Evolutionary conservation across 208 protist genomes (phyloP).

Genomic region (Leishmania major): DNA sequence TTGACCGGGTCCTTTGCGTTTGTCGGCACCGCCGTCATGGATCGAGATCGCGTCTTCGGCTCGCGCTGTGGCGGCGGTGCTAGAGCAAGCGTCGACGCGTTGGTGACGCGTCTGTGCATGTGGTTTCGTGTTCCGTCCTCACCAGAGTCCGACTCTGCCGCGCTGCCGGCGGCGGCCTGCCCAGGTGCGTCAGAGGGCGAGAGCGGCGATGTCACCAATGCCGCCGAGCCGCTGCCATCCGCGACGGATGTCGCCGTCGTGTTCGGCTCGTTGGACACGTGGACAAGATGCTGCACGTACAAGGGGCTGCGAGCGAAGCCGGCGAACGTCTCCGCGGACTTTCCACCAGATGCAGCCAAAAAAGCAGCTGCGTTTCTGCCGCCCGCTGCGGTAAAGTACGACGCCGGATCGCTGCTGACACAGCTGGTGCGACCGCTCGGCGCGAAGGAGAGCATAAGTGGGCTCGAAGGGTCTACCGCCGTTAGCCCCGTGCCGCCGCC

Average conservation of each 20-base stretch:
- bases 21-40: slow-evolving; percentile 3
- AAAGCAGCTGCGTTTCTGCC: not conserved
- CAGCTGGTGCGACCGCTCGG: not conserved
- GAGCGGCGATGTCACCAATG: not conserved
- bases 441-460: not conserved
- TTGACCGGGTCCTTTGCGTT: slow-evolving; percentile 10
- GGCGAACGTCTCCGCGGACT: not conserved
- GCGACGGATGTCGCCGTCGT: not conserved
- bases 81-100: not conserved
- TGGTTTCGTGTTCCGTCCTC: not conserved
- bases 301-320: not conserved
- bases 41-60: not conserved
- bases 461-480: too few relatives aligned
- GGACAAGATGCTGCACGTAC: not conserved
- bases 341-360: not conserved
- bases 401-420: not conserved
- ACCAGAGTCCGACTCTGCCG: not conserved
- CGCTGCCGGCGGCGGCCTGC: not conserved
- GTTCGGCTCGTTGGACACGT: not conserved
- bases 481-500: not conserved
- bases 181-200: not conserved
- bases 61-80: not conserved
- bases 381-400: not conserved
- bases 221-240: not conserved
- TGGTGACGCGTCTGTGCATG: not conserved